Evolutionary conservation across 1,139 yeast species (phyloP).

Genomic region (Debaryomyces subglobosus): DNA sequence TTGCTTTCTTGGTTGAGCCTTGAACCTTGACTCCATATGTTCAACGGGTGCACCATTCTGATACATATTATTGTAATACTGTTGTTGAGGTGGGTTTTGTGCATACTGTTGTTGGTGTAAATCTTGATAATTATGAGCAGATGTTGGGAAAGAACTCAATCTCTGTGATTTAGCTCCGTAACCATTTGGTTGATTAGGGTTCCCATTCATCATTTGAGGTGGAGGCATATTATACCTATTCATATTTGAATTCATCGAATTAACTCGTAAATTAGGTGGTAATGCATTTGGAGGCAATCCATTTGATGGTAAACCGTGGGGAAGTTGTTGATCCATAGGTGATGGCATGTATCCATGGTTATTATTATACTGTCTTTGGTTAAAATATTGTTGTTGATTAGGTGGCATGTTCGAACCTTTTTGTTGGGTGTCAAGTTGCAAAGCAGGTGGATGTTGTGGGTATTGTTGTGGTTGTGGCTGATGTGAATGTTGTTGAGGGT

Average conservation of each 20-base stretch:
- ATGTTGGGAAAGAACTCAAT: slow-evolving; percentile 20
- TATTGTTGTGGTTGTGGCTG: slow-evolving; percentile 10
- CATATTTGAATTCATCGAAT: slow-evolving; percentile 6
- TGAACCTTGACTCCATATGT: slow-evolving; percentile 31
- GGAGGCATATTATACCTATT: slow-evolving; percentile 8
- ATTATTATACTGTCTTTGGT: slow-evolving; percentile 4
- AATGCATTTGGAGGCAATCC: slow-evolving; percentile 34
- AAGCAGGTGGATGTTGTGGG: neutral
- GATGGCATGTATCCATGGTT: slow-evolving; percentile 16
- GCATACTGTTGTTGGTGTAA: slow-evolving; percentile 10
- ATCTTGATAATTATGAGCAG: slow-evolving; percentile 19
- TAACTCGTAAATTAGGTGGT: slow-evolving; percentile 29
- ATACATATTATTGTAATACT: slow-evolving; percentile 7
- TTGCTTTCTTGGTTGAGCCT: slow-evolving; percentile 29
- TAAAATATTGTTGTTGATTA: slow-evolving; percentile 12
- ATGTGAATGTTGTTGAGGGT: slow-evolving; percentile 9
- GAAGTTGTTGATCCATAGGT: slow-evolving; percentile 35
- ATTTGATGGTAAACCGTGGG: slow-evolving; percentile 41
- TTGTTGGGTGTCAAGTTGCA: slow-evolving; percentile 1
- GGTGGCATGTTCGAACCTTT: neutral
- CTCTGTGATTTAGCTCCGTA: slow-evolving; percentile 14
- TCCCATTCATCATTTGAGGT: slow-evolving; percentile 11
- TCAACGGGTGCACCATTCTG: slow-evolving; percentile 32
- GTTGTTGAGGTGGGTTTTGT: slow-evolving; percentile 11
- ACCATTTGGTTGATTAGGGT: slow-evolving; percentile 6